Base-by-base conservation (phyloP, 768 basidiomycete species). In the Neoboletus magnificus region DNA sequence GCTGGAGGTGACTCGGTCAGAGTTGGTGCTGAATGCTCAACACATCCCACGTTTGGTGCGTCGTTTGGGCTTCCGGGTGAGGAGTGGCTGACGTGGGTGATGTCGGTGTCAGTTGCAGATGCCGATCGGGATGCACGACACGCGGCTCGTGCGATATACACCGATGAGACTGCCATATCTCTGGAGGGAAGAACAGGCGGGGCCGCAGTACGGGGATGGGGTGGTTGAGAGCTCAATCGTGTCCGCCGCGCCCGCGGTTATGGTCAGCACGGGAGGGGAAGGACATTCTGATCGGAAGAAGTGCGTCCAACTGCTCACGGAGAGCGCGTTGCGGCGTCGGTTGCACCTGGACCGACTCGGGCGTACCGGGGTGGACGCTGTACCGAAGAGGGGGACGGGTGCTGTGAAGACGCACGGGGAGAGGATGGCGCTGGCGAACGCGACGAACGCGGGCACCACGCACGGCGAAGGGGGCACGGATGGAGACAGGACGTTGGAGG, bases 1-100 rank as follows among this genome's bases (percentile, higher is more conserved):
- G 54, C 27, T 67, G 32, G 57, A 63, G 56, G 66, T 67, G 43
- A 66, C 66, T 35, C 54, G 37, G 37, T 60, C 63, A 5, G 59
- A 48, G 25, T 27, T 66, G 51, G 10, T 12, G 18, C 2, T 66
- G 45, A 29, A 49, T 12, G 29, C 58, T 12, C 32, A 35, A 22
- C 59, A 64, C 33, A 18, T 62, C 16, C 52, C 65, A 29, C 54
- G 54, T 4, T 46, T 67, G 62, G 65, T 64, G 23, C 5, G 65
- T 62, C 16, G 18, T 36, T 12, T 1, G 32, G 5, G 32, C 3
- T n/a, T 25, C 0, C 3, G 11, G 15, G 27, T 9, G 39, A 13
- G 20, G 25, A 7, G 33, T 35, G 52, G 52, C 53, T 60, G 54
- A 66, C 32, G 25, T 8, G 2, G 16, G 12, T 27, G 48, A 2